Evolutionary conservation across 2,329 filamentous ascomycete genomes (phyloP), one percentile per base, ranked within the genome.

Genomic region (Tolypocladium album): DNA sequence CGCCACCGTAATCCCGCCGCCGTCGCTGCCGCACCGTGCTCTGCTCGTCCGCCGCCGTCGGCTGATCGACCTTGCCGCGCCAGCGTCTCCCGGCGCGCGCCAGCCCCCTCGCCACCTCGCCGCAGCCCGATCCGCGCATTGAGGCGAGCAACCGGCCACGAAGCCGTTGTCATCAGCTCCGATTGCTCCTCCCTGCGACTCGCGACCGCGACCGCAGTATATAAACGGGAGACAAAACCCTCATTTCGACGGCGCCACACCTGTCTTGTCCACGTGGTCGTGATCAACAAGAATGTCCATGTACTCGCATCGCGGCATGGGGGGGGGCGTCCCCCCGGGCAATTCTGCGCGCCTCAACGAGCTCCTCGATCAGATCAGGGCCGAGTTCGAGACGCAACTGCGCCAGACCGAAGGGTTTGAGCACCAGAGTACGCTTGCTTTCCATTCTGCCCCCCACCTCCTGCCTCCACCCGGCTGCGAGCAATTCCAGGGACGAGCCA

Each of bases 241-340:
- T 22, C 31, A 20, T 36, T 36, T 27, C 27, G 27, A 34, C 15
- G 45, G 13, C 34, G 22, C 24, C 20, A 20, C 31, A 22, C n/a
- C 50, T 11, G 34, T 56, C 15, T 22, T 47, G 24, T 39, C n/a
- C 36, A n/a, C 57, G 40, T 31, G 22, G 45, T 40, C 11, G 15
- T 34, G 34, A 58, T 62, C 58, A 64, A 67, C 58, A 56, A 67
- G 57, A 57, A 86, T 86, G 83, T 85, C 84, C 60, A 96, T 97
- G 91, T 96, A 96, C 76, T 89, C 89, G 69, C 92, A 95, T 80
- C 90, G 90, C 72, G 88, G 87, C 74, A 88, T 95, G 83, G 88
- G 86, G 83, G 88, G 86, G 65, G 83, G 80, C 65, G 87, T 85
- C 66, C 87, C 89, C 76, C 78, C 76, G 34, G 73, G 72, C 63